Percentiles rank a stretch among this genome's conserved stretches.
These are phyloP conservation scores for Aspergillaceae sp. DNA, from an alignment of 2,329 filamentous ascomycete species.

Conservation along the genomic window DNA sequence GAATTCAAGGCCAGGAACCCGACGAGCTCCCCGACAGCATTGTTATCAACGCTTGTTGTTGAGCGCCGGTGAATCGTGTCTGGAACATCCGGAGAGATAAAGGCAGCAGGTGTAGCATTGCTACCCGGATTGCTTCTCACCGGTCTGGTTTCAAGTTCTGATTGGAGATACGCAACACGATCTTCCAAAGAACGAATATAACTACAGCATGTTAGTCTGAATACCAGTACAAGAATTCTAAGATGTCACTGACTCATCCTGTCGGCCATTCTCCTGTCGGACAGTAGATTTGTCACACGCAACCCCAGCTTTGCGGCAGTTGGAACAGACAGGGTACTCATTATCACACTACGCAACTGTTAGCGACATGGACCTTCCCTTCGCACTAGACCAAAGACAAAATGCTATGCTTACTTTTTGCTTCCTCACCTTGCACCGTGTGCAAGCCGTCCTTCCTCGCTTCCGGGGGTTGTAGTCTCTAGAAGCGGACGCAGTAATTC, in stretches of 20 bases:
- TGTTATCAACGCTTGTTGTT: conserved; percentile 21
- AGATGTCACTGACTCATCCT: conserved; percentile 24
- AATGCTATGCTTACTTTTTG: conserved; percentile 29
- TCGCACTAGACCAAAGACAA: no score
- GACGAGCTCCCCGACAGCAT: conserved; percentile 39
- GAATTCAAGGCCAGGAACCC: conserved; percentile 41
- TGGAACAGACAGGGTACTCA: conserved; percentile 38
- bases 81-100: conserved; percentile 17
- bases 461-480: conserved; percentile 36
- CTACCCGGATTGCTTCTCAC: conserved; percentile 8
- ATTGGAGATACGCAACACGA: conserved; percentile 36
- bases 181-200: conserved; percentile 38
- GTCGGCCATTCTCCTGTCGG: conserved; percentile 28
- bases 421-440: conserved; percentile 39
- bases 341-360: conserved; percentile 33
- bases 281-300: conserved; percentile 38
- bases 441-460: conserved; percentile 38
- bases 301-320: conserved; percentile 36
- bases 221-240: neutral
- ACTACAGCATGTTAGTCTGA: conserved; percentile 11
- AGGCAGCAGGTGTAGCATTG: conserved; percentile 10
- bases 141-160: conserved; percentile 15
- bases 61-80: conserved; percentile 10
- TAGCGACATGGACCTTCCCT: neutral
- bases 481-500: conserved; percentile 15